Base-by-base conservation (phyloP, 108 stramenopile species). In the Cylindrotheca closterium region DNA sequence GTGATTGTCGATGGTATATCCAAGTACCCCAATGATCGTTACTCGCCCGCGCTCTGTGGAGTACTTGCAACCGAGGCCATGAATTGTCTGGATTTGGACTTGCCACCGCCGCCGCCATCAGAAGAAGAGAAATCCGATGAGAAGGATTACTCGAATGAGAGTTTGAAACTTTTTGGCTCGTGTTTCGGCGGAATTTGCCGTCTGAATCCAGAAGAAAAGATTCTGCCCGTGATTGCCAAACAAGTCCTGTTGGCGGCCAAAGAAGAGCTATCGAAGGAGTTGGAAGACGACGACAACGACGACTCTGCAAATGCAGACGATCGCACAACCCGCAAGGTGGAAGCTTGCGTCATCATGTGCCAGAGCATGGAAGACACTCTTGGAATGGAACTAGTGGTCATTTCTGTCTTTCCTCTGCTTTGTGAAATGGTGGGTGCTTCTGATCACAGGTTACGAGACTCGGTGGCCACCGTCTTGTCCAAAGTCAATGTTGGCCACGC, bases 151-250 rank as follows among this genome's bases (percentile, higher is more conserved):
- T n/a, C n/a, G n/a, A n/a, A n/a, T 3, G 63, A 60, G 18, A 32
- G 30, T 3, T 47, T 74, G 30, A 66, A 75, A 37, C 51, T 88
- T 17, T 81, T 85, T 59, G 67, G 70, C 28, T 83, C 81, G 21
- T 85, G 83, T 60, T 77, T 85, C 55, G 62, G 59, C 58, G 84
- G 82, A 32, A 72, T 85, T 1, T 83, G 82, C 51, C 62, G 73
- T 48, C 55, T 76, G 21, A 67, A 79, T 30, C 78, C 86, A 55
- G 48, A 70, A 33, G 67, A 82, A 37, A 29, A 17, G 37, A 47
- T 61, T 23, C 53, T 85, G 50, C 58, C 56, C 47, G 65, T 52
- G 0, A 64, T 88, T 48, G 65, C 78, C 24, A 65, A 76, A 51
- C 57, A 70, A 60, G 70, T 81, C 1, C 61, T 88, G 12, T 54